Evolutionary conservation across 2,329 filamentous ascomycete genomes (phyloP).

Genomic region (Colletotrichum cordylinicola): DNA sequence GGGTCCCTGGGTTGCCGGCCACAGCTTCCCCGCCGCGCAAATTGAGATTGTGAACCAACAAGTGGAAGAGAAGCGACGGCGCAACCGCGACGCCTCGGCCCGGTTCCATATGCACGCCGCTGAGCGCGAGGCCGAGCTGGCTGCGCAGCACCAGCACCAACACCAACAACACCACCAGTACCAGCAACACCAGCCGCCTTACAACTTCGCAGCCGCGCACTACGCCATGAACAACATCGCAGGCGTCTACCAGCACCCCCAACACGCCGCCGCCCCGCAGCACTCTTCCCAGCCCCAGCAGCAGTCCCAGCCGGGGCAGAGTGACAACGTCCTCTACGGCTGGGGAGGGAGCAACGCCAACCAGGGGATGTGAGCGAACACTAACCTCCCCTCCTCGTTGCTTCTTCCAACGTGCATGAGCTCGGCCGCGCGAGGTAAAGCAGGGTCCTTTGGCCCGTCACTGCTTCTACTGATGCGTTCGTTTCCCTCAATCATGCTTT

Average conservation of each 20-base stretch:
- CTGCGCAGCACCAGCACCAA: neutral
- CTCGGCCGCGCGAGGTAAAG: neutral
- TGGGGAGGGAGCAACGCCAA: neutral
- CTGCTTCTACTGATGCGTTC: neutral
- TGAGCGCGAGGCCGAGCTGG: neutral
- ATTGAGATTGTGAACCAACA: neutral
- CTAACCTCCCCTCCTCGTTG: neutral
- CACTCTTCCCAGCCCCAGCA: neutral
- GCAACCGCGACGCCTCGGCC: neutral
- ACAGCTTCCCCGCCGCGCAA: neutral
- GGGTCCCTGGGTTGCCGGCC: neutral
- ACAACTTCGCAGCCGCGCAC: neutral
- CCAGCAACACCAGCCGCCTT: neutral
- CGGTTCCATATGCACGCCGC: neutral
- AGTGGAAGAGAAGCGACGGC: neutral
- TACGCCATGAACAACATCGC: slow-evolving; percentile 15
- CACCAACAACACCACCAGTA: neutral
- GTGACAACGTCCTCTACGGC: slow-evolving; percentile 2
- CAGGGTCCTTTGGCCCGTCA: neutral
- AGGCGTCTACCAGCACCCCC: slow-evolving; percentile 7
- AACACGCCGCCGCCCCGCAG: neutral
- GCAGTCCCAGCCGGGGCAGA: neutral
- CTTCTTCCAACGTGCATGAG: neutral
- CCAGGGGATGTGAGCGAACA: neutral
- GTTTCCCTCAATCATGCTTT: neutral